Base-by-base conservation (phyloP, 129 eudicot species). In the Gnaphalium uliginosum region DNA sequence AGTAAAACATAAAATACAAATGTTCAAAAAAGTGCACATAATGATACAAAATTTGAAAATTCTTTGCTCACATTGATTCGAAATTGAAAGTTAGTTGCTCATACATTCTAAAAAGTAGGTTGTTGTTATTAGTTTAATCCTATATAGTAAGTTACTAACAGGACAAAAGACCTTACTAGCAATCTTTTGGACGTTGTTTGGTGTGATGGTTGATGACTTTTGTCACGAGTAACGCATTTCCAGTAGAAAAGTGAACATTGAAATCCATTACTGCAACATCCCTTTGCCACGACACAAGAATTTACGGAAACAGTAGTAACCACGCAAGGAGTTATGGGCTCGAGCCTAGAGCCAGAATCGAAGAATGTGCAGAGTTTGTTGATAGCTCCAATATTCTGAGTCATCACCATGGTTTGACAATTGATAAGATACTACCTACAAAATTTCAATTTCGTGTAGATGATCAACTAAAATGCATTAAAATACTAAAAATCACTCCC, bases 401-500 rank as follows among this genome's bases (percentile, higher is more conserved):
- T 77, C 32, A 71, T 84, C 81, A 85, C 60, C 96, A 93, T 90
- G 73, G 77, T 74, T 85, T 86, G 80, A 93, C 80, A 90, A 87
- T 10, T 85, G 85, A 87, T 83, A 81, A 60, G 37, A 1, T 62
- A 15, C 25, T 65, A 81, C 83, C 94, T 79, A 76, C 78, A 83
- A 74, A 79, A 64, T 81, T 72, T 73, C 74, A 79, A 77, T 33
- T 48, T 69, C 59, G 14, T 35, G 33, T 29, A 82, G 26, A 71
- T 58, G 63, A 8, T 41, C n/a, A 74, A 48, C 33, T 60, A 10
- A 11, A 11, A 48, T 46, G 17, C 39, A 53, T 82, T 67, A 7
- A 29, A 22, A 18, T 46, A 21, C 24, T 14, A 4, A 58, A 22
- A 13, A 33, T 4, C 27, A 50, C 29, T 13, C 21, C 4, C 41